Evolutionary conservation across 768 basidiomycete species (phyloP), one percentile per base, ranked within the genome.

Genomic region (Termitomyces sp.): DNA sequence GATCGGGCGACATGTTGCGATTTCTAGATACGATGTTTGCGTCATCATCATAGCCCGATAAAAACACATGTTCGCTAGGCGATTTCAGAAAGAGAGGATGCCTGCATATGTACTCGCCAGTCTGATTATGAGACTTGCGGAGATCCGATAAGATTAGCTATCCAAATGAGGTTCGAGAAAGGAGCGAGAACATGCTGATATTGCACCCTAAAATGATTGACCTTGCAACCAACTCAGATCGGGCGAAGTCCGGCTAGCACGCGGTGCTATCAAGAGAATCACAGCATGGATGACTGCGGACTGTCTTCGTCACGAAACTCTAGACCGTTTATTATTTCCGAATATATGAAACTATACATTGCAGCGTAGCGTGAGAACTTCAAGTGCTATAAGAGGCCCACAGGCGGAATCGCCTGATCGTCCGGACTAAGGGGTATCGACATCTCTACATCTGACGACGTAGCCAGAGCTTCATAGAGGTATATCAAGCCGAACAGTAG

Each of bases 401-500:
- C 53, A 26, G 46, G 59, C 18, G 59, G 59, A 22, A 51, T 42
- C 4, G 55, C n/a, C 51, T 57, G 62, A 20, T 64, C 60, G 50
- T 57, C 62, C 12, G 59, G 57, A n/a, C 58, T 64, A 16, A 68
- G 63, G 34, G 67, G 67, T 58, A 68, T 62, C 3, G 63, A 60
- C 60, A 66, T 63, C n/a, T 82, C 76, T 46, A 68, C 55, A 68
- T 69, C 63, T 9, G 63, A 57, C 1, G 71, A 65, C 54, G 71
- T 71, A 13, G 67, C 55, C 48, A 79, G 79, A 12, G 85, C 82
- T 66, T 90, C 87, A 64, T 83, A 83, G 42, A 90, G 76, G 72
- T 93, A 93, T 60, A 93, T 76, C 48, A 90, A 67, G 7, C 90
- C 87, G 65, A 97, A 97, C 31, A 94, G 68, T 39, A 94, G 72